Percentiles rank a stretch among this genome's conserved stretches.
These are phyloP conservation scores for Rubia peregrina DNA, from an alignment of 305 asterid genomes.

Conservation along the genomic window DNA sequence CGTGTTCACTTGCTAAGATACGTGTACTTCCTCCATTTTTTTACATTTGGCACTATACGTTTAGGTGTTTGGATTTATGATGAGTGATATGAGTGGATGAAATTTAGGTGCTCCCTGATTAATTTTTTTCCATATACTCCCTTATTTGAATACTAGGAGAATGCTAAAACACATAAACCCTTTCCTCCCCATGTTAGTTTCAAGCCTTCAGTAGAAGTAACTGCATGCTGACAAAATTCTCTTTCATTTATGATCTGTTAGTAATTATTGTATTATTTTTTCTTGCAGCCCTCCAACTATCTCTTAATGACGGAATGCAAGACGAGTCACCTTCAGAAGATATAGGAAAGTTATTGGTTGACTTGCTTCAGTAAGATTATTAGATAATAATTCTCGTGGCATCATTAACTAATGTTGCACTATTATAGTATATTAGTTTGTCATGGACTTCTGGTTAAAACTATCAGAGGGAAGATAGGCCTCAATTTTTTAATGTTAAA, in stretches of 20 bases:
- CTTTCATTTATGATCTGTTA: too few relatives aligned
- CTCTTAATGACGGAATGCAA: conserved; percentile 62
- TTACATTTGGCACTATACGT: too few relatives aligned
- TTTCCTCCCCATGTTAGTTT: background rate
- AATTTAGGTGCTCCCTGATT: background rate
- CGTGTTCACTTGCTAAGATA: too few relatives aligned
- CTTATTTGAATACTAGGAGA: background rate
- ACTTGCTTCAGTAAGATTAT: conserved; percentile 58
- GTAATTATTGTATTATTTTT: background rate
- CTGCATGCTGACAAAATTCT: conserved; percentile 14
- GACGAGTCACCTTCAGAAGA: conserved; percentile 18
- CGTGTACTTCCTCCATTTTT: too few relatives aligned
- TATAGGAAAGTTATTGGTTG: conserved; percentile 26
- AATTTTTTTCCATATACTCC: background rate
- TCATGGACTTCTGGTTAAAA: background rate
- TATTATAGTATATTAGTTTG: conserved; percentile 1
- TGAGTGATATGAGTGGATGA: too few relatives aligned
- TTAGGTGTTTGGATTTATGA: too few relatives aligned
- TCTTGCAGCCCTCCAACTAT: conserved; percentile 71
- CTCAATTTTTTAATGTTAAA: background rate
- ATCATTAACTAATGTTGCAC: background rate
- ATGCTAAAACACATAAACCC: background rate
- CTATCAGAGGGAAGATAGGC: conserved; percentile 1
- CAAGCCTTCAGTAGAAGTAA: background rate
- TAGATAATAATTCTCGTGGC: background rate